Percentiles rank a stretch among this genome's conserved stretches.
phyloP scores from a whole-genome alignment of 768 basidiomycete species.

The Leccinum arenicola region DNA sequence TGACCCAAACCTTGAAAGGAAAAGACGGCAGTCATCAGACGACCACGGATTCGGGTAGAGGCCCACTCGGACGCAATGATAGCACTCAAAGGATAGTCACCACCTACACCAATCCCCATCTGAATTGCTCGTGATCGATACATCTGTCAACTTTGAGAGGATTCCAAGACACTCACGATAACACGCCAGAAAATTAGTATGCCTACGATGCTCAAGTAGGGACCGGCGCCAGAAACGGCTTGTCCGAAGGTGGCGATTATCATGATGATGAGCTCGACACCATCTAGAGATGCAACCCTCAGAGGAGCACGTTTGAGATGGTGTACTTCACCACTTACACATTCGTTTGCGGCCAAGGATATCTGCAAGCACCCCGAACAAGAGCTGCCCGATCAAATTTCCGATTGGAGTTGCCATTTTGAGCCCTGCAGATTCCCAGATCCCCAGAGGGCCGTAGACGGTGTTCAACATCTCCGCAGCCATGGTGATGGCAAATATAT shows the following conservation, averaged over 20 bases:
- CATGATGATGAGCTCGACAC: slow-evolving; percentile 64
- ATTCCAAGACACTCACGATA: slow-evolving; percentile 37
- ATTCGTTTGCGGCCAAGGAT: slow-evolving; percentile 69
- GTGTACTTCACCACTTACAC: slow-evolving; percentile 45
- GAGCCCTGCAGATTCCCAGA: slow-evolving; percentile 64
- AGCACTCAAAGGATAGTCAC: slow-evolving; percentile 80
- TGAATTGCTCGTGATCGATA: slow-evolving; percentile 35
- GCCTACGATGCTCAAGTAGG: slow-evolving; percentile 63
- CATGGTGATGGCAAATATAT: slow-evolving; percentile 86
- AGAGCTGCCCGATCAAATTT: slow-evolving; percentile 67
- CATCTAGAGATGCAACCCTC: slow-evolving; percentile 29
- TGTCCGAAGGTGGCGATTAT: slow-evolving; percentile 75
- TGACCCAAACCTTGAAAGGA: slow-evolving; percentile 86
- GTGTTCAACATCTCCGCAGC: slow-evolving; percentile 78
- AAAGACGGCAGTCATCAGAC: slow-evolving; percentile 86
- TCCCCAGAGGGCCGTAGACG: slow-evolving; percentile 47
- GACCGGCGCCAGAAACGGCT: slow-evolving; percentile 64
- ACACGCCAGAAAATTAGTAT: slow-evolving; percentile 80
- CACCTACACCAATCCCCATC: slow-evolving; percentile 81
- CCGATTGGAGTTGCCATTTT: slow-evolving; percentile 75
- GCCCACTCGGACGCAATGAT: slow-evolving; percentile 89
- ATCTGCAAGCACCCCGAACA: slow-evolving; percentile 79
- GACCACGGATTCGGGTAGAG: slow-evolving; percentile 65
- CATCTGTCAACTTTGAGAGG: background rate
- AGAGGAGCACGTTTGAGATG: background rate